phyloP scores from a whole-genome alignment of 805 yeast genomes.

The Brettanomyces anomalus region DNA sequence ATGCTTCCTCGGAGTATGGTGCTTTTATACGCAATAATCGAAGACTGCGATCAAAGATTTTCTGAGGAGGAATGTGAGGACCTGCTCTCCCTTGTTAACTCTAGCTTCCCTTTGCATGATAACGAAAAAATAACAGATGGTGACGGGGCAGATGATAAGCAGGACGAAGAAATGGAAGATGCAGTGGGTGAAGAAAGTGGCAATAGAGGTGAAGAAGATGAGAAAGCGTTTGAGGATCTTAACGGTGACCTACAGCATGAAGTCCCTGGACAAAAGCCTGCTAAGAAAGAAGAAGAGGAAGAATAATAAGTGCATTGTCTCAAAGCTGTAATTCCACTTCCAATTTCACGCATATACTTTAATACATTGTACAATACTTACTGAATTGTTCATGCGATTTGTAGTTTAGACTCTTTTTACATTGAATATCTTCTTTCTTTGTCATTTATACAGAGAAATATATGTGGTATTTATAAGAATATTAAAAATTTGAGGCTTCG shows the following conservation, averaged over 20 bases:
- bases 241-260: slow-evolving; percentile 23
- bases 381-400: too few species aligned
- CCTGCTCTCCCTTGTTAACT: slow-evolving; percentile 47
- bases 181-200: slow-evolving; percentile 5
- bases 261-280: slow-evolving; percentile 9
- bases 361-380: not conserved
- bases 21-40: slow-evolving; percentile 68
- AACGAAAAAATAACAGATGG: slow-evolving; percentile 20
- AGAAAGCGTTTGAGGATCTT: slow-evolving; percentile 11
- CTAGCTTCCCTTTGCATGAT: slow-evolving; percentile 39
- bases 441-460: too few species aligned
- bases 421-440: too few species aligned
- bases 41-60: slow-evolving; percentile 87
- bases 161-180: slow-evolving; percentile 8
- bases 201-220: slow-evolving; percentile 8
- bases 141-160: slow-evolving; percentile 12
- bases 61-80: slow-evolving; percentile 54
- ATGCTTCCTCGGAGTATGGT: slow-evolving; percentile 75
- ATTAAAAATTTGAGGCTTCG: too few species aligned
- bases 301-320: too few species aligned
- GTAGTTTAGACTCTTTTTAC: too few species aligned
- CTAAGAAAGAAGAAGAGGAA: slow-evolving; percentile 19
- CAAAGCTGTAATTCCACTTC: not conserved
- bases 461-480: too few species aligned
- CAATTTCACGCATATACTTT: not conserved